These are phyloP conservation scores for Tolypocladium tropicale DNA, from an alignment of 2,329 filamentous ascomycete species.

Conservation along the genomic window DNA sequence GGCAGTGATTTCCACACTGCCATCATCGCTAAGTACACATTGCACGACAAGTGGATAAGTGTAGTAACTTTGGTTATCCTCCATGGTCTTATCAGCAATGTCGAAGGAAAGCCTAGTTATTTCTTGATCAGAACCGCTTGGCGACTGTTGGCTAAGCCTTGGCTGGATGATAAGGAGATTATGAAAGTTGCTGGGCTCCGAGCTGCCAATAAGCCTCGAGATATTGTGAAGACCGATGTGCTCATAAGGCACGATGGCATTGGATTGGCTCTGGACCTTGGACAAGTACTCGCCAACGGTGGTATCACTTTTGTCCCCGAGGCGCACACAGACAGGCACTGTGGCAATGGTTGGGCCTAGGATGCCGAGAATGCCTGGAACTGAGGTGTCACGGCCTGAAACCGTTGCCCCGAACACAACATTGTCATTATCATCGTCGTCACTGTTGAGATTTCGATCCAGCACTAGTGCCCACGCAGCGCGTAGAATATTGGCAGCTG, in stretches of 20 bases:
- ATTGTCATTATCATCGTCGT: slow-evolving; percentile 5
- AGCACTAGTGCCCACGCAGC: slow-evolving; percentile 16
- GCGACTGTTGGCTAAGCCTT: background rate
- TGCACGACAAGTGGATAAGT: background rate
- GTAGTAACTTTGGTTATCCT: background rate
- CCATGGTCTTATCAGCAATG: background rate
- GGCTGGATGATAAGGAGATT: slow-evolving; percentile 1
- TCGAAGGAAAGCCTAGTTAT: background rate
- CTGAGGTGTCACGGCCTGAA: slow-evolving; percentile 15
- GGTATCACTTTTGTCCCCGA: background rate
- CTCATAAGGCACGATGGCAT: slow-evolving; percentile 7
- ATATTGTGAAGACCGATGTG: slow-evolving; percentile 13
- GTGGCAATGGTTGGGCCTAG: slow-evolving; percentile 20
- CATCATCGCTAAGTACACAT: background rate
- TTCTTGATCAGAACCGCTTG: too few relatives aligned
- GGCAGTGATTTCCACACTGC: background rate
- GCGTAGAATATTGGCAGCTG: slow-evolving; percentile 11
- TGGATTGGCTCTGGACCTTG: slow-evolving; percentile 4
- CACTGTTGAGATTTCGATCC: slow-evolving; percentile 6
- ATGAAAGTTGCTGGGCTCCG: background rate
- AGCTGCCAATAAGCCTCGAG: background rate
- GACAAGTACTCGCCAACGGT: slow-evolving; percentile 4
- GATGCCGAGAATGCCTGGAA: slow-evolving; percentile 15
- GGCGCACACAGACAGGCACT: slow-evolving; percentile 15
- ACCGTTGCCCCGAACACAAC: slow-evolving; percentile 16